These are phyloP conservation scores for Venturia carpophila DNA, from an alignment of 2,329 filamentous ascomycete species.

Conservation along the genomic window DNA sequence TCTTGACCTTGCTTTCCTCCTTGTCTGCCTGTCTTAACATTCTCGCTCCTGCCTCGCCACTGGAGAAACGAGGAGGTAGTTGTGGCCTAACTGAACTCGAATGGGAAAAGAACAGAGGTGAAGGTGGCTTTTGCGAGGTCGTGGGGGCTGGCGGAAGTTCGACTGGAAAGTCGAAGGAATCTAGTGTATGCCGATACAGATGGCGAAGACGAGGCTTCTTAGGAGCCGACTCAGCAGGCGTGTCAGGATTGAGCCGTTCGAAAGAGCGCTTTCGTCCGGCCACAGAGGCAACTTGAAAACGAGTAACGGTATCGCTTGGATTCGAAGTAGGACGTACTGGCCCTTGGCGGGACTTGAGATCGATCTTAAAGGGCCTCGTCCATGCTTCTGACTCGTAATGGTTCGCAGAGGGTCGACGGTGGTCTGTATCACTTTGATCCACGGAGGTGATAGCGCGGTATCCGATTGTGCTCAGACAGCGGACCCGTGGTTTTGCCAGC, in stretches of 20 bases:
- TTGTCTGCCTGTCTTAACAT: conserved; percentile 43
- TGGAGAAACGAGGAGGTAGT: conserved; percentile 49
- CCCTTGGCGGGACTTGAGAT: not conserved
- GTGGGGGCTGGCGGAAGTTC: not conserved
- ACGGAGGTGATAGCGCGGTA: not conserved
- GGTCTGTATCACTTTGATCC: not conserved
- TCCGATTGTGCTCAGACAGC: not conserved
- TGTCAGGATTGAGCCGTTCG: conserved; percentile 4
- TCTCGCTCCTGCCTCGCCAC: conserved; percentile 49
- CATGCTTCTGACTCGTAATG: conserved; percentile 15
- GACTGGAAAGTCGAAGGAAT: conserved; percentile 6
- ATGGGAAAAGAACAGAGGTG: conserved; percentile 48
- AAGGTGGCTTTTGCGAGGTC: conserved; percentile 31
- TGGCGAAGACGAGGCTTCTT: conserved; percentile 11
- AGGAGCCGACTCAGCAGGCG: not conserved
- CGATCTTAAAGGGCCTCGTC: conserved; percentile 3
- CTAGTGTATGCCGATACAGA: not conserved
- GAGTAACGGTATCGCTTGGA: not conserved
- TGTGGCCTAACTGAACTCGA: conserved; percentile 36
- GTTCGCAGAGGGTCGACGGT: not conserved
- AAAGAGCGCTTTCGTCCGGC: conserved; percentile 5
- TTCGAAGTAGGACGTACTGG: not conserved
- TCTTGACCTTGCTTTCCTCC: conserved; percentile 45
- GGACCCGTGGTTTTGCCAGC: not conserved
- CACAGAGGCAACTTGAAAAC: conserved; percentile 7